These are phyloP conservation scores for Brassica incana DNA, from an alignment of 345 rosid genomes.

Conservation along the genomic window DNA sequence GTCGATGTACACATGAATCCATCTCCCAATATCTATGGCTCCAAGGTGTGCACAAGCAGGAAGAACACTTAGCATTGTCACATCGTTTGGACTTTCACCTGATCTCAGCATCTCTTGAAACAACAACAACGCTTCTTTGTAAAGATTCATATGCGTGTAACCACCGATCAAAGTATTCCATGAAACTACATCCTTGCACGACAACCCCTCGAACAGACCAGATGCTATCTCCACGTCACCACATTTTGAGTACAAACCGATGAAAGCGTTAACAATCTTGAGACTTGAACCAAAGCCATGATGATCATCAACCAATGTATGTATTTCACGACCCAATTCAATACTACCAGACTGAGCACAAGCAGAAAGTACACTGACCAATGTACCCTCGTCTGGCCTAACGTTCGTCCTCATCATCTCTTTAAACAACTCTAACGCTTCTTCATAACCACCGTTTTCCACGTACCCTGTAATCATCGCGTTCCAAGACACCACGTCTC, in stretches of 20 bases:
- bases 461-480: conserved; percentile 43
- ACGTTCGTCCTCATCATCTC: conserved; percentile 50
- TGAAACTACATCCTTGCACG: conserved; percentile 53
- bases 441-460: conserved; percentile 47
- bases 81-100: conserved; percentile 52
- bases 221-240: conserved; percentile 49
- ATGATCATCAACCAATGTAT: conserved; percentile 48
- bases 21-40: conserved; percentile 62
- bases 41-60: conserved; percentile 67
- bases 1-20: conserved; percentile 63
- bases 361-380: conserved; percentile 65
- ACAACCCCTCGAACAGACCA: conserved; percentile 46
- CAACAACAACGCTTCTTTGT: conserved; percentile 55
- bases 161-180: conserved; percentile 75
- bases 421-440: conserved; percentile 53
- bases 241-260: conserved; percentile 72
- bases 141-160: conserved; percentile 43
- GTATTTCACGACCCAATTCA: conserved; percentile 54
- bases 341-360: conserved; percentile 62
- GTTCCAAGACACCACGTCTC: conserved; percentile 44
- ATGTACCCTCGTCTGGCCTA: conserved; percentile 58
- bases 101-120: conserved; percentile 55
- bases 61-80: conserved; percentile 52
- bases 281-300: conserved; percentile 46
- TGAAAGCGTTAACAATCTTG: conserved; percentile 55